Base-by-base conservation (phyloP, 139 green algal genomes). In the Picochlorum sp. region DNA sequence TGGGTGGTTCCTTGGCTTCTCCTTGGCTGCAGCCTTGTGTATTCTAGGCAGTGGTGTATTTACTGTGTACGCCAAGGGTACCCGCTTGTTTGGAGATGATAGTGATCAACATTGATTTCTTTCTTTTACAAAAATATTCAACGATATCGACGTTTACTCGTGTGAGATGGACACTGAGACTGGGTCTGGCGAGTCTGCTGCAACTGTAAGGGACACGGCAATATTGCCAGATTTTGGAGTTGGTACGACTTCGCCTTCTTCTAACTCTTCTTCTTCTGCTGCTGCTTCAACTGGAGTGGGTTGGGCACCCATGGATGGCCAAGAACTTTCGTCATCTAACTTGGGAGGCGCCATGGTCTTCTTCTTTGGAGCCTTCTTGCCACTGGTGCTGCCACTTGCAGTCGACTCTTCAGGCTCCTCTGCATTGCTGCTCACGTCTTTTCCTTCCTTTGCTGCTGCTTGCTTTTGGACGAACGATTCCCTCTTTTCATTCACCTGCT, bases 1-100 rank as follows among this genome's bases (percentile, higher is more conserved):
- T 0, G 90, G 90, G 30, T 97, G 90, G 90, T 85, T 74, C 52
- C 41, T 59, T 21, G 87, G 86, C 8, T 84, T 92, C 20, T 60
- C 45, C 1, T 30, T 87, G 3, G 61, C 73, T 3, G 78, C 92
- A 2, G 18, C 61, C 3, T 76, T 90, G 21, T 86, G 78, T 50
- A 16, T 90, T 7, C 63, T 49, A 14, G 90, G 84, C 11, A 81
- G 78, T 49, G 2, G 86, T 1, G 62, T 94, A 2, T 98, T 97
- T 69, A 72, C 85, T 10, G 2, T 73, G 0, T 87, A 81, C 64
- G 91, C 84, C 3, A 76, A 78, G 2, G 91, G 91, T 0, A 72
- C 90, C 18, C 56, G 73, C 6, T 49, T 85, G 18, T 85, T 85
- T 66, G 79, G 79, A 20, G 57, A 58, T 16, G 73, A 80, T 47